Base-by-base conservation (phyloP, 129 eudicot species). In the Flaveria ramosissima region DNA sequence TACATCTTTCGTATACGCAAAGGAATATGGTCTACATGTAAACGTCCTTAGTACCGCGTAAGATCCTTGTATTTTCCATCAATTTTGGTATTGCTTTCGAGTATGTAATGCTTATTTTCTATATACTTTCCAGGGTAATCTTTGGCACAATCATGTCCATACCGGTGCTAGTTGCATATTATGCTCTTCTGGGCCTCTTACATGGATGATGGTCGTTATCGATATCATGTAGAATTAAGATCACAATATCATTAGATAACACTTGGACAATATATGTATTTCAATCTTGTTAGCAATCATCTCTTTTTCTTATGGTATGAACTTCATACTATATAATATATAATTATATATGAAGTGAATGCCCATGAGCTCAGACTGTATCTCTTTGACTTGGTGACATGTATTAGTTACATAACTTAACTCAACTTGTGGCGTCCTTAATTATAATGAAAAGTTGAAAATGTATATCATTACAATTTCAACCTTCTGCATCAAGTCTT, bases 11-110 rank as follows among this genome's bases (percentile, higher is more conserved):
- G 71, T 86, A 20, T 88, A 80, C 42, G 93, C 97, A 68, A 84
- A 86, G 84, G 93, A 88, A 50, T 91, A 91, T 71, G 89, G 89
- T 27, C 62, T 91, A 46, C 97, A 91, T 72, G 89, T 89, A 6
- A 82, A 84, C 52, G 89, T 91, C 6, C 89, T 91, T 16, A 91
- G 97, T 60, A 91, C 97, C 6, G 88, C 93, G 97, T 91, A 81
- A 84, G 93, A 87, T 69, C 6, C 9, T 61, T 73, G 19, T 30
- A 48, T 48, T 48, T 48, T 47, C 45, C n/a, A 68, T 19, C 9
- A 10, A 41, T 68, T 13, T 6, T 20, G 7, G 41, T 36, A 36
- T 36, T 36, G 41, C 41, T 36, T 32, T 36, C 0, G 41, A 36
- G 41, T 36, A 5, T 36, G 41, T 21, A 0, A 7, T 15, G 43